A percentile compares a stretch with the other conserved stretches of the same genome.
phyloP scores from a whole-genome alignment of 2,329 filamentous ascomycete genomes.

The Aureobasidium zeae region DNA sequence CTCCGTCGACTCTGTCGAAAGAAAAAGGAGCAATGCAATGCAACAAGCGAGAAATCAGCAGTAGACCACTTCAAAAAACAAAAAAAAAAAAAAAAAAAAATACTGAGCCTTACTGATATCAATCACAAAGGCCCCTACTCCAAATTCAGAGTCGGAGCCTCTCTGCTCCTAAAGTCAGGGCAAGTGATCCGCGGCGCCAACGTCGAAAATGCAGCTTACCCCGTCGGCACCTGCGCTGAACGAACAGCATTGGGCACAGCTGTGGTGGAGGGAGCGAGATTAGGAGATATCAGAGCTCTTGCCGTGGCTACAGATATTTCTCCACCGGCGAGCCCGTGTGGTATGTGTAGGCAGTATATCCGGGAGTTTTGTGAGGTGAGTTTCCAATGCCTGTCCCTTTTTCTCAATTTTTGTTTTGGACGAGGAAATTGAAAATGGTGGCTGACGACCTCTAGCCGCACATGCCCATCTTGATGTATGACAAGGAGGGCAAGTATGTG shows the following conservation, averaged over 20 bases:
- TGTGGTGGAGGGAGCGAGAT: conserved; percentile 44
- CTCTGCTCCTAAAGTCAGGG: conserved; percentile 51
- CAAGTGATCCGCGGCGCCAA: conserved; percentile 63
- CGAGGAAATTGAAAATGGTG: background rate
- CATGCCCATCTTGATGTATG: conserved; percentile 85
- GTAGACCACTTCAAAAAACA: background rate
- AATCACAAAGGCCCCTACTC: conserved; percentile 73
- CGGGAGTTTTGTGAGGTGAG: conserved; percentile 39
- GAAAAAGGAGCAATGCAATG: background rate
- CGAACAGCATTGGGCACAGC: conserved; percentile 78
- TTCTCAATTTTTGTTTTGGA: too few relatives aligned
- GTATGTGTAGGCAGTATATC: conserved; percentile 85
- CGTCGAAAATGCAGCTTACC: conserved; percentile 87
- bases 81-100: background rate
- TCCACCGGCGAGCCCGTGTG: conserved; percentile 56
- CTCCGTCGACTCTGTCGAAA: conserved; percentile 1
- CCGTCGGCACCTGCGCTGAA: conserved; percentile 93
- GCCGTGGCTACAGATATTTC: conserved; percentile 71
- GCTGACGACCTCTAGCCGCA: conserved; percentile 31
- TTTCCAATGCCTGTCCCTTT: too few relatives aligned
- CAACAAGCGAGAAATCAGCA: background rate
- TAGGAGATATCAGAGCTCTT: conserved; percentile 60
- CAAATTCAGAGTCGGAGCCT: conserved; percentile 80
- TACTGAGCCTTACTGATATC: background rate
- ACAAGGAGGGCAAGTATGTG: conserved; percentile 64